Percentiles rank a stretch among this genome's conserved stretches.
Evolutionary conservation across 192 early-diverging fungal species (phyloP).

Genomic region (Rhizophagus clarus): DNA sequence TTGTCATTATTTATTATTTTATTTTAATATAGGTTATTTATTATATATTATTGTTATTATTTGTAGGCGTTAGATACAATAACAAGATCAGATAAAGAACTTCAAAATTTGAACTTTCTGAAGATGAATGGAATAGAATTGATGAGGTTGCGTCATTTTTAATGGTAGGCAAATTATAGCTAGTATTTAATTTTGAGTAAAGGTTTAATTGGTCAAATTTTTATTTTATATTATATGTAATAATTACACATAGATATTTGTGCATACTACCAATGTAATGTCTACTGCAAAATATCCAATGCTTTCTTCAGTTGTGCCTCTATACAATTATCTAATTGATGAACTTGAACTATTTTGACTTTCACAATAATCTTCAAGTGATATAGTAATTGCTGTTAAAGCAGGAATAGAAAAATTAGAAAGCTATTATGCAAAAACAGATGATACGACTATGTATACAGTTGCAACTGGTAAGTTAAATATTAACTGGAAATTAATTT

Average conservation of each 20-base stretch:
- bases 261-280: background rate
- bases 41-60: no score
- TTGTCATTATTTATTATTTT: background rate
- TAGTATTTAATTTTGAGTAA: no score
- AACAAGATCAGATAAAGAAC: background rate
- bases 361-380: background rate
- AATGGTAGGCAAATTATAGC: no score
- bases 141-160: no score
- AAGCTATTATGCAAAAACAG: background rate
- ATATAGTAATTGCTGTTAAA: slow-evolving; percentile 1
- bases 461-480: background rate
- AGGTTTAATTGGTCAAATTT: no score
- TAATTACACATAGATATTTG: background rate
- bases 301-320: background rate
- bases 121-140: no score
- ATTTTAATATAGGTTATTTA: background rate
- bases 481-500: background rate
- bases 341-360: background rate
- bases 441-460: background rate
- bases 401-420: background rate
- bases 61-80: background rate
- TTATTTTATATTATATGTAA: no score
- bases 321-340: slow-evolving; percentile 20
- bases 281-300: slow-evolving; percentile 9
- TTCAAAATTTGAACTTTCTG: background rate